Evolutionary conservation across 2,329 filamentous ascomycete species (phyloP).

Genomic region (Magnaporthiopsis incrustans): DNA sequence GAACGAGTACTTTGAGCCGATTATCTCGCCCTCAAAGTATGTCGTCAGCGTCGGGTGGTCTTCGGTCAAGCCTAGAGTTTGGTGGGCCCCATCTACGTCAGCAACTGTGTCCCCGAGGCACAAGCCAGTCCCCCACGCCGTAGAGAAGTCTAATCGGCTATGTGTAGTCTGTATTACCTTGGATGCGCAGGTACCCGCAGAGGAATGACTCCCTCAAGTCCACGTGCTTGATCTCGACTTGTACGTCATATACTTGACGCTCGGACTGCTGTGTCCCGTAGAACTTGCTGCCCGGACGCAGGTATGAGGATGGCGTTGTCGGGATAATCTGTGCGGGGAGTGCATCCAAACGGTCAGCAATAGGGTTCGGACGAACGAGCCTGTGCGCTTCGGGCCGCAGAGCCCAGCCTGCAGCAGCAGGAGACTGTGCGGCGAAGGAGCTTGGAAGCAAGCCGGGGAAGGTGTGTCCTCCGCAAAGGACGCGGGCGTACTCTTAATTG

Average conservation of each 20-base stretch:
- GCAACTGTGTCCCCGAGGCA: neutral
- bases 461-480: too few relatives aligned
- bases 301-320: slow-evolving; percentile 73
- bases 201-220: slow-evolving; percentile 91
- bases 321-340: slow-evolving; percentile 54
- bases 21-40: slow-evolving; percentile 97
- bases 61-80: slow-evolving; percentile 68
- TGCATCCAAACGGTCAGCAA: neutral
- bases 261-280: slow-evolving; percentile 89
- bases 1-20: slow-evolving; percentile 92
- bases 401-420: neutral
- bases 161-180: slow-evolving; percentile 50
- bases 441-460: slow-evolving; percentile 15
- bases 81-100: slow-evolving; percentile 1
- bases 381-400: neutral
- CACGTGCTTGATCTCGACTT: slow-evolving; percentile 95
- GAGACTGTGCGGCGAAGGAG: neutral
- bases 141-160: neutral
- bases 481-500: slow-evolving; percentile 2
- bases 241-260: slow-evolving; percentile 85
- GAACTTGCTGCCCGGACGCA: slow-evolving; percentile 83
- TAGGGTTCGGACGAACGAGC: neutral
- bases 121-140: neutral
- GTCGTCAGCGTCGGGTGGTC: slow-evolving; percentile 97
- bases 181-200: slow-evolving; percentile 90